These are phyloP conservation scores for Raphanus hybrid DNA, from an alignment of 441 rosid species.

Conservation along the genomic window DNA sequence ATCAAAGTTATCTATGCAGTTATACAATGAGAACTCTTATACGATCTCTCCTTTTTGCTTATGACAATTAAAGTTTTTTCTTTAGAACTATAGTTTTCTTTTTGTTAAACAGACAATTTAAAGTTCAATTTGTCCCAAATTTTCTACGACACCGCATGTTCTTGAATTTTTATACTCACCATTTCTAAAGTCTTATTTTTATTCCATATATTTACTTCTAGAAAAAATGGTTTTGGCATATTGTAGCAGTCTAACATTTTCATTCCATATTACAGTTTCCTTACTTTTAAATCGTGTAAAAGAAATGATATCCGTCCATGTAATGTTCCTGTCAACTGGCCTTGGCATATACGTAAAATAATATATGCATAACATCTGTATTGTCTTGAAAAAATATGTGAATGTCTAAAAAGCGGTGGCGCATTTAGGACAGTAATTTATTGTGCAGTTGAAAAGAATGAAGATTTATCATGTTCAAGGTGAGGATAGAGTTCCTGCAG, in stretches of 20 bases:
- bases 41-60: not conserved
- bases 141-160: not conserved
- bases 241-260: no score
- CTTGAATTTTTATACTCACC: not conserved
- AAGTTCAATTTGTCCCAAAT: not conserved
- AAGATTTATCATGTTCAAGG: conserved; percentile 55
- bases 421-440: conserved; percentile 59
- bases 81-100: not conserved
- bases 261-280: no score
- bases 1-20: not conserved
- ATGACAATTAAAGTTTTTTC: not conserved
- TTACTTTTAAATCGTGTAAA: no score
- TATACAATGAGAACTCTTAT: not conserved
- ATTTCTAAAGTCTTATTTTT: not conserved
- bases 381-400: no score
- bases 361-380: no score
- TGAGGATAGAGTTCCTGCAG: conserved; percentile 74
- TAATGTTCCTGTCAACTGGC: no score
- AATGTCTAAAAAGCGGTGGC: conserved; percentile 31
- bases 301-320: no score
- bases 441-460: conserved; percentile 72
- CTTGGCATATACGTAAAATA: no score
- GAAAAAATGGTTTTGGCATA: no score
- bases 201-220: no score
- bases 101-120: not conserved